phyloP scores from a whole-genome alignment of 2,329 filamentous ascomycete genomes.

The Thielaviopsis euricoi region DNA sequence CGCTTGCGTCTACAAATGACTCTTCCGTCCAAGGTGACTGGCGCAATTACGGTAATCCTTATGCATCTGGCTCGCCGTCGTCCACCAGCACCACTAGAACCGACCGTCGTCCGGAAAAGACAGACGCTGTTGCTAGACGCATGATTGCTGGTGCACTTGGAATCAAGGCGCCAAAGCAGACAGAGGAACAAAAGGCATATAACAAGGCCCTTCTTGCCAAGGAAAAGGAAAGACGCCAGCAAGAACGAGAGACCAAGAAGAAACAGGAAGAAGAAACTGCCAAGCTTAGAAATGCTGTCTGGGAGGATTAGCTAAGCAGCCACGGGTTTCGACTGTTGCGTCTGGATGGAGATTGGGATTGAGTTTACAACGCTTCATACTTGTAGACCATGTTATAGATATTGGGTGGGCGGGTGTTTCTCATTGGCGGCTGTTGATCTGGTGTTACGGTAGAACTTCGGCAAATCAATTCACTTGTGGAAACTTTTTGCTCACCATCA shows the following conservation, averaged over 20 bases:
- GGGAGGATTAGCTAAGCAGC: conserved; percentile 53
- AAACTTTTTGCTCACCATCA: background rate
- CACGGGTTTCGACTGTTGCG: too few species aligned
- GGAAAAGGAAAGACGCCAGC: conserved; percentile 61
- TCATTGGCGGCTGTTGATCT: background rate
- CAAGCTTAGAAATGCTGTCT: conserved; percentile 66
- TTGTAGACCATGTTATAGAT: background rate
- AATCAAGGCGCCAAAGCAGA: conserved; percentile 61
- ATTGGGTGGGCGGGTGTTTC: too few species aligned
- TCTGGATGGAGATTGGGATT: background rate
- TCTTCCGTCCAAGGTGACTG: background rate
- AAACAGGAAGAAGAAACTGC: conserved; percentile 48
- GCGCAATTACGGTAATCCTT: background rate
- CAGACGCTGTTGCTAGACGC: conserved; percentile 73
- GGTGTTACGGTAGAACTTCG: too few species aligned
- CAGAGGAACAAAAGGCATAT: conserved; percentile 77
- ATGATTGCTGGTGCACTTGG: conserved; percentile 84
- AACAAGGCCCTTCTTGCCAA: conserved; percentile 69
- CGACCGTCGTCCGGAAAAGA: conserved; percentile 59
- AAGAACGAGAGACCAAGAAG: conserved; percentile 50
- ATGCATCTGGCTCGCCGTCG: background rate
- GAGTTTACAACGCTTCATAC: background rate
- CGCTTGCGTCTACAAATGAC: background rate
- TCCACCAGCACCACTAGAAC: background rate
- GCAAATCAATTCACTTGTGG: background rate